A percentile compares a stretch with the other conserved stretches of the same genome.
Conservation (phyloP, 306 rosid genomes). For the Sesbania bispinosa region DNA sequence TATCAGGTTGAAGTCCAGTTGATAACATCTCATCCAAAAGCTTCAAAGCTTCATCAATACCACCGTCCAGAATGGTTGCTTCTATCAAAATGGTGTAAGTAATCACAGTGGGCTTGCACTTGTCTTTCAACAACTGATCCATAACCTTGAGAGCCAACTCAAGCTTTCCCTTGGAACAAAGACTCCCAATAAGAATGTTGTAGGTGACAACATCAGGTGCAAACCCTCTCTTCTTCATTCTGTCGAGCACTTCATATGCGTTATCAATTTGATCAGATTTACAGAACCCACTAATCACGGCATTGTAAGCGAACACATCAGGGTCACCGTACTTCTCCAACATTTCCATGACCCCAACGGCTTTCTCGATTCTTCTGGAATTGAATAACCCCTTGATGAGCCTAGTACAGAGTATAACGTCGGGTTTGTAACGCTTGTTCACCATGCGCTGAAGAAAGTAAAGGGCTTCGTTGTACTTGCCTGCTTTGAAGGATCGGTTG, state of each 20-base stretch:
- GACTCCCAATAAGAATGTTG: slow-evolving; percentile 75
- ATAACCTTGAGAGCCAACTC: slow-evolving; percentile 47
- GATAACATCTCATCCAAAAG: slow-evolving; percentile 75
- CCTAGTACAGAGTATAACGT: slow-evolving; percentile 67
- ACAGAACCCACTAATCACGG: slow-evolving; percentile 65
- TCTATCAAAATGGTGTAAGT: slow-evolving; percentile 86
- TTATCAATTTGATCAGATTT: slow-evolving; percentile 55
- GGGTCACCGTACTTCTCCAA: slow-evolving; percentile 76
- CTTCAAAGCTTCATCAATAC: slow-evolving; percentile 59
- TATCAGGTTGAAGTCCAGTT: slow-evolving; percentile 67
- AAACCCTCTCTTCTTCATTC: slow-evolving; percentile 68
- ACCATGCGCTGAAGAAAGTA: slow-evolving; percentile 71
- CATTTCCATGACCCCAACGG: slow-evolving; percentile 64
- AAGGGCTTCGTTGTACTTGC: slow-evolving; percentile 62
- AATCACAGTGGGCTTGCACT: slow-evolving; percentile 69
- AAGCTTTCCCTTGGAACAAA: slow-evolving; percentile 64
- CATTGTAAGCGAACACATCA: slow-evolving; percentile 76
- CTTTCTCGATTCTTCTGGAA: slow-evolving; percentile 51
- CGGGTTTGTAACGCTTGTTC: slow-evolving; percentile 64
- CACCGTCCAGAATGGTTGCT: slow-evolving; percentile 65
- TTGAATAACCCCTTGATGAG: slow-evolving; percentile 72
- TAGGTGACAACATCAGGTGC: slow-evolving; percentile 76
- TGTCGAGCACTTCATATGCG: slow-evolving; percentile 60
- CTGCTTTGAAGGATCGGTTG: slow-evolving; percentile 58
- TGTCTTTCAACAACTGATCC: slow-evolving; percentile 64